Base-by-base conservation (phyloP, 2,329 filamentous ascomycete species). In the Claviceps sorghi region DNA sequence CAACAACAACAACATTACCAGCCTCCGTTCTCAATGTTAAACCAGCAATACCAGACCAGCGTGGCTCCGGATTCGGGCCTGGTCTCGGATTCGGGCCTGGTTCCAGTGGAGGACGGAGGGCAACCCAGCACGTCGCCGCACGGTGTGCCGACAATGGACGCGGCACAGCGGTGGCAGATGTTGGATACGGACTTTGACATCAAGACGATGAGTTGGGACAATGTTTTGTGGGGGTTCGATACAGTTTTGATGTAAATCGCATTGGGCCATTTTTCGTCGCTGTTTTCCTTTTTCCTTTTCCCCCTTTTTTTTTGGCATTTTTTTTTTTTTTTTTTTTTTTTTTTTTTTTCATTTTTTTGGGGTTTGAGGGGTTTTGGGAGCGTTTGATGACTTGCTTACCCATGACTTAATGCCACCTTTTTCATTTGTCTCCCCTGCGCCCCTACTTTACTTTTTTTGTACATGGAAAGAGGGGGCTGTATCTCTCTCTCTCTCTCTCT, bases 181-280 rank as follows among this genome's bases (percentile, higher is more conserved):
- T 48, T 53, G 15, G 49, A 51, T 48, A 36, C 49, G 21, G 52
- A 53, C 26, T 53, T 51, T 32, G 52, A 53, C n/a, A 44, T 49
- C 9, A 51, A 41, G 22, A 48, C 52, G 15, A 53, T 53, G 49
- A 51, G 52, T 34, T 51, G 52, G 52, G 52, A 53, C n/a, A 53
- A 53, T 45, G 52, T 53, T 1, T 3, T 53, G 38, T 53, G 49
- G 49, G 52, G 52, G 11, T 53, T 53, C 34, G 49, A 53, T 21
- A 46, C 49, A 11, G 34, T 53, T 34, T 13, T 53, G 4, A 53
- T 53, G 52, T 53, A 34, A 17, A 19, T 19, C 17, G n/a, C 10
- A 11, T 3, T 4, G 10, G 13, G 9, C 32, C 3, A 34, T 11
- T 34, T 34, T 9, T 8, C n/a, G n/a, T n/a, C n/a, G 32, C 10